A percentile compares a stretch with the other conserved stretches of the same genome.
These are phyloP conservation scores for Naganishia cerealis DNA, from an alignment of 1,284 basidiomycete species.

Conservation along the genomic window DNA sequence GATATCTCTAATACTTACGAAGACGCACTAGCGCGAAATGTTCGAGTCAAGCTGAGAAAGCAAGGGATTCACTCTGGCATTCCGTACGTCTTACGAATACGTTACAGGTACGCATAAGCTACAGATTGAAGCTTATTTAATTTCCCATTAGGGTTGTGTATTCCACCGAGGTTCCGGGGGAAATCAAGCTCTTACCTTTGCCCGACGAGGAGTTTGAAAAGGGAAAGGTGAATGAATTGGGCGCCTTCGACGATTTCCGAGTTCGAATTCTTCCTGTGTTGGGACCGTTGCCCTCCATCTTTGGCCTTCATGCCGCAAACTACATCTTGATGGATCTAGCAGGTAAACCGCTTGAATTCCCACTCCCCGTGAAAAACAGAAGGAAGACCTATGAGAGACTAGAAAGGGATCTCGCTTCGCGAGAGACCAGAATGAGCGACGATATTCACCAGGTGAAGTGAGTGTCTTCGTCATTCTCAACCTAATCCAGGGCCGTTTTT, in stretches of 20 bases:
- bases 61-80: slow-evolving; percentile 72
- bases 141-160: slow-evolving; percentile 69
- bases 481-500: neutral
- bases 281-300: slow-evolving; percentile 79
- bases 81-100: slow-evolving; percentile 55
- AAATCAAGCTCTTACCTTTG: slow-evolving; percentile 84
- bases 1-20: slow-evolving; percentile 92
- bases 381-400: slow-evolving; percentile 81
- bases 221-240: slow-evolving; percentile 85
- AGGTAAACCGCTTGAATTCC: slow-evolving; percentile 75
- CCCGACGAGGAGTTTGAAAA: slow-evolving; percentile 89
- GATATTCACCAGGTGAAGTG: slow-evolving; percentile 35
- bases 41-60: slow-evolving; percentile 74
- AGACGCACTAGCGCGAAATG: slow-evolving; percentile 89
- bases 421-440: slow-evolving; percentile 66
- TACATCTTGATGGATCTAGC: slow-evolving; percentile 82
- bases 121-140: neutral
- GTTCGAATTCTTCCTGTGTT: slow-evolving; percentile 57
- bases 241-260: slow-evolving; percentile 89
- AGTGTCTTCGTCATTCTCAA: neutral
- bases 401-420: slow-evolving; percentile 68
- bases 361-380: slow-evolving; percentile 77
- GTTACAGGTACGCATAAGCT: neutral
- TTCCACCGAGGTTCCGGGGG: slow-evolving; percentile 84
- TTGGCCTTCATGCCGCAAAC: slow-evolving; percentile 82